Conservation (phyloP, 2,329 filamentous ascomycete genomes). For the Stachybotrys chartarum region DNA sequence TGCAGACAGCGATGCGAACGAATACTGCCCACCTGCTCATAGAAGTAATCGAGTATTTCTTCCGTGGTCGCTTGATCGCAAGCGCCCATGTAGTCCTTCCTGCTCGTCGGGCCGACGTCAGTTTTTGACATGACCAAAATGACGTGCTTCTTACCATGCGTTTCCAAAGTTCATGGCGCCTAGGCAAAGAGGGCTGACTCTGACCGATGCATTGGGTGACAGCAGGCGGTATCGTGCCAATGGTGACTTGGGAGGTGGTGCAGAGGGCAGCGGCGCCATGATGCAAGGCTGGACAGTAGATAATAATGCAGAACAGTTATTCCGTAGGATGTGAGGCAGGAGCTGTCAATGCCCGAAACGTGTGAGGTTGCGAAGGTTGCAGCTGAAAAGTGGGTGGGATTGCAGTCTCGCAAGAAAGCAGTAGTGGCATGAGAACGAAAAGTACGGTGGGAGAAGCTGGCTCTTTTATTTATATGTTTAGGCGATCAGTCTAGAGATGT, state of each 20-base stretch:
- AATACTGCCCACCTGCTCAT: constrained; percentile 36
- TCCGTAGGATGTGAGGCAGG: not conserved
- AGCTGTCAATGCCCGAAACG: too few relatives aligned
- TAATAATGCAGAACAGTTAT: not conserved
- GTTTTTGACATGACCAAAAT: not conserved
- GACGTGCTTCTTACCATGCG: constrained; percentile 29
- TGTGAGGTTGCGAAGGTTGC: too few relatives aligned
- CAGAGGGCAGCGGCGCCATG: constrained; percentile 19
- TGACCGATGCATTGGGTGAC: constrained; percentile 55
- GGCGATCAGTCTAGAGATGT: too few relatives aligned
- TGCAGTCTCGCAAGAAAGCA: too few relatives aligned
- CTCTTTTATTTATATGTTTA: too few relatives aligned
- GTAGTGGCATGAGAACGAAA: too few relatives aligned
- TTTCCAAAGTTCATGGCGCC: constrained; percentile 61
- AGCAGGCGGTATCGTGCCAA: constrained; percentile 60
- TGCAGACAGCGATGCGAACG: not conserved
- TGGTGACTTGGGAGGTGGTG: constrained; percentile 48
- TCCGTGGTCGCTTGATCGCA: constrained; percentile 58
- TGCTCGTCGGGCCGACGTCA: constrained; percentile 12
- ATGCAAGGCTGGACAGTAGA: constrained; percentile 4
- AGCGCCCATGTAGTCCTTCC: constrained; percentile 52
- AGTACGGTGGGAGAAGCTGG: too few relatives aligned
- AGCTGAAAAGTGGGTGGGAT: too few relatives aligned
- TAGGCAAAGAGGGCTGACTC: constrained; percentile 61
- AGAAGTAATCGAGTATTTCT: constrained; percentile 59